phyloP scores from a whole-genome alignment of 108 stramenopile genomes.

The Nannochloropsis gaditana region DNA sequence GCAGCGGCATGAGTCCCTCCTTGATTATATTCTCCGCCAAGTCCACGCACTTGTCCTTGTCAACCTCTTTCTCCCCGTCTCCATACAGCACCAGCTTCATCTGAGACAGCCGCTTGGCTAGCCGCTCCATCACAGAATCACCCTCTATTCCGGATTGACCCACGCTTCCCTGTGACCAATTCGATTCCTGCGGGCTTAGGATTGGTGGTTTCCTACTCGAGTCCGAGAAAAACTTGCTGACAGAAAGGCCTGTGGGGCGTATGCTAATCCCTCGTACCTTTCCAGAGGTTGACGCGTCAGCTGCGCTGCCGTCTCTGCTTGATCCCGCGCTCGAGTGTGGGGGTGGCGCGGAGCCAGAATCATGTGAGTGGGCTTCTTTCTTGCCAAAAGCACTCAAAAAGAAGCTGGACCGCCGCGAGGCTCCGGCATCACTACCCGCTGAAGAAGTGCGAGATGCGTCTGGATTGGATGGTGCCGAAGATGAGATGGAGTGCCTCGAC shows the following conservation, averaged over 20 bases:
- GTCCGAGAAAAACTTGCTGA: slow-evolving; percentile 18
- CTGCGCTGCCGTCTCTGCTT: not conserved
- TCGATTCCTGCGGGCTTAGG: slow-evolving; percentile 4
- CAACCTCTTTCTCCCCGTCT: slow-evolving; percentile 48
- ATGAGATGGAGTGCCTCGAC: not conserved
- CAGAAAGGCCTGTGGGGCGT: not conserved
- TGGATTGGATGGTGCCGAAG: not conserved
- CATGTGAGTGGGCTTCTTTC: not conserved
- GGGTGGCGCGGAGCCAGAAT: not conserved
- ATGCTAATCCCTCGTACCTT: no score
- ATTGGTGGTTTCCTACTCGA: not conserved
- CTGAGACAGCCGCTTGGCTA: slow-evolving; percentile 45
- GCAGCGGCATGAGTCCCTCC: slow-evolving; percentile 43
- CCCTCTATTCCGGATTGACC: not conserved
- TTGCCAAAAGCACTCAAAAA: slow-evolving; percentile 15
- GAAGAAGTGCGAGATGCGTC: not conserved
- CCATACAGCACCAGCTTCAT: slow-evolving; percentile 51
- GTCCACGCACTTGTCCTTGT: slow-evolving; percentile 46
- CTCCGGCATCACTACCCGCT: not conserved
- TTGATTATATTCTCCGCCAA: slow-evolving; percentile 32
- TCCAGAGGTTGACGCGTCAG: not conserved
- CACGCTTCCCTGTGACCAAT: not conserved
- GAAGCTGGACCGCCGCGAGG: not conserved
- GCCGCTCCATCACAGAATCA: slow-evolving; percentile 21
- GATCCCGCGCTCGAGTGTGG: not conserved